A percentile compares a stretch with the other conserved stretches of the same genome.
phyloP scores from a whole-genome alignment of 495 filamentous ascomycete species.

The Clohesyomyces aquaticus region DNA sequence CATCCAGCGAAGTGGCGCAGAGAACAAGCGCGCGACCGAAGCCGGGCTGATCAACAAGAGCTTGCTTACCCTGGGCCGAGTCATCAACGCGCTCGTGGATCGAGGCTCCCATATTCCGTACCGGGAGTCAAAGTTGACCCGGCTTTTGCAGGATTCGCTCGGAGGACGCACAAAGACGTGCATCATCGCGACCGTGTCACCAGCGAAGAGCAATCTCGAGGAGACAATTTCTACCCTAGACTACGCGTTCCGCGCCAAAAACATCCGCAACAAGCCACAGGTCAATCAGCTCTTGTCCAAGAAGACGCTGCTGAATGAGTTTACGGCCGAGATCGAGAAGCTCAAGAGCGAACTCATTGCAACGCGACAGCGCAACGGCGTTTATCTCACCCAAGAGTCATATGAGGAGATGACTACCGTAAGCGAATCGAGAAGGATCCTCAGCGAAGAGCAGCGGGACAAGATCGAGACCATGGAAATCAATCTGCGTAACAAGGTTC shows the following conservation, averaged over 20 bases:
- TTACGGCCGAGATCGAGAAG: slow-evolving; percentile 90
- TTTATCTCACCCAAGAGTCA: slow-evolving; percentile 82
- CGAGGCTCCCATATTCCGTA: slow-evolving; percentile 91
- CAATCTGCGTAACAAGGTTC: slow-evolving; percentile 85
- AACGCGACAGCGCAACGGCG: slow-evolving; percentile 89
- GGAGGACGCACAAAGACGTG: slow-evolving; percentile 96
- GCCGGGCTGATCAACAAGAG: slow-evolving; percentile 98
- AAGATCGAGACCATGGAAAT: slow-evolving; percentile 91
- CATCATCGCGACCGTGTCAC: slow-evolving; percentile 96
- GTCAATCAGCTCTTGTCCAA: slow-evolving; percentile 89
- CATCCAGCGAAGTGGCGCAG: slow-evolving; percentile 92
- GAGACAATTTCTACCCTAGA: slow-evolving; percentile 97
- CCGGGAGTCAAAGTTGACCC: slow-evolving; percentile 92
- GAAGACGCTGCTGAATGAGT: slow-evolving; percentile 85
- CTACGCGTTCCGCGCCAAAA: slow-evolving; percentile 96
- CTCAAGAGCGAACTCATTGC: slow-evolving; percentile 92
- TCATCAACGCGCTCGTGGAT: slow-evolving; percentile 97
- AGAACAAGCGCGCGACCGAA: slow-evolving; percentile 95
- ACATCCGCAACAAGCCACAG: slow-evolving; percentile 97
- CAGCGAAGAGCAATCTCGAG: slow-evolving; percentile 90
- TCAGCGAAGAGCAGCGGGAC: slow-evolving; percentile 87
- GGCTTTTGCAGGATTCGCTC: slow-evolving; percentile 92
- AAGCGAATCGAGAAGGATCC: slow-evolving; percentile 88
- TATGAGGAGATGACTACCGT: slow-evolving; percentile 87
- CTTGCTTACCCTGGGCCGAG: slow-evolving; percentile 87